Percentiles rank a stretch among this genome's conserved stretches.
Conservation (phyloP, 2,329 filamentous ascomycete species). For the Alternaria metachromatica region DNA sequence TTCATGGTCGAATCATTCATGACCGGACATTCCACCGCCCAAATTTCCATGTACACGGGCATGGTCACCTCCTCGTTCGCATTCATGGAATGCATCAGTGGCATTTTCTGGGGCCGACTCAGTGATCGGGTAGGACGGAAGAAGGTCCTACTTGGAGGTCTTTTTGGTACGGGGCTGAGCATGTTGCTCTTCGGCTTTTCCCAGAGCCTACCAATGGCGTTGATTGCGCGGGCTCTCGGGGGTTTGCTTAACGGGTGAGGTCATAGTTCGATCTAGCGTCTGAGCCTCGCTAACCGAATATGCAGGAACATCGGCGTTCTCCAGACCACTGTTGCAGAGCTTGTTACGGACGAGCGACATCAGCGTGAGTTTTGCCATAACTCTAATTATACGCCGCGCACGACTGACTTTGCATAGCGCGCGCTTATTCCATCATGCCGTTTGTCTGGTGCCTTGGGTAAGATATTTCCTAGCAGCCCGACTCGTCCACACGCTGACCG, state of each 20-base stretch:
- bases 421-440: constrained; percentile 96
- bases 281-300: constrained; percentile 39
- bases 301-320: constrained; percentile 88
- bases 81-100: constrained; percentile 91
- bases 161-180: constrained; percentile 89
- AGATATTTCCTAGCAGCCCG: constrained; percentile 30
- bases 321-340: constrained; percentile 92
- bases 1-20: constrained; percentile 95
- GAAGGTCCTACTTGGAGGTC: constrained; percentile 86
- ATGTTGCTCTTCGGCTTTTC: constrained; percentile 94
- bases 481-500: constrained; percentile 29
- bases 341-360: constrained; percentile 91
- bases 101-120: constrained; percentile 89
- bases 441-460: constrained; percentile 96
- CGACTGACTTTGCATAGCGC: constrained; percentile 62
- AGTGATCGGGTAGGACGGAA: constrained; percentile 94
- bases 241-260: constrained; percentile 89
- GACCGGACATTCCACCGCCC: constrained; percentile 76
- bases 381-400: constrained; percentile 8
- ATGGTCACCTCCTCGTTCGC: constrained; percentile 97
- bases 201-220: constrained; percentile 77
- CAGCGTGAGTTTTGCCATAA: constrained; percentile 68
- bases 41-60: constrained; percentile 90
- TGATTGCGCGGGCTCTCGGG: constrained; percentile 86
- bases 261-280: constrained; percentile 32